These are phyloP conservation scores for Alternaria sp. DNA, from an alignment of 2,329 filamentous ascomycete species.

Conservation along the genomic window DNA sequence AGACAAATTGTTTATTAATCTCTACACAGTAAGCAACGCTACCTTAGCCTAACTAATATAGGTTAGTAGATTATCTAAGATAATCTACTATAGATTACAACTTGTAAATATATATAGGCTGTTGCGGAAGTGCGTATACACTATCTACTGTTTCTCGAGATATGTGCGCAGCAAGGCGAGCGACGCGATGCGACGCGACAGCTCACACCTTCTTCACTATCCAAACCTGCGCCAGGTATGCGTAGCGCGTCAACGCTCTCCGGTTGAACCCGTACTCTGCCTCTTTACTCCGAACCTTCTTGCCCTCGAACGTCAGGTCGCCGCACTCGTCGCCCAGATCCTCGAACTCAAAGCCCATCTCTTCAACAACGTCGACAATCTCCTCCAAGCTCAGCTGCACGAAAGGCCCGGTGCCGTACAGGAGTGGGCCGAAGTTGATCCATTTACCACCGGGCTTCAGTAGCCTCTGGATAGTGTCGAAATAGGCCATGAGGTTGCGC, in stretches of 20 bases:
- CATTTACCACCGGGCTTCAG: constrained; percentile 59
- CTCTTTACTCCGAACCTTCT: constrained; percentile 53
- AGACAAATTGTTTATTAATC: no score
- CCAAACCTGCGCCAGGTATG: constrained; percentile 64
- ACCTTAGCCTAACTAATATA: no score
- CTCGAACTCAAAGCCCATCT: constrained; percentile 60
- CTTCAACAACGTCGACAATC: constrained; percentile 56
- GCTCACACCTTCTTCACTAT: constrained; percentile 48
- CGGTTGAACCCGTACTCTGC: constrained; percentile 62
- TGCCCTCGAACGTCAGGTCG: constrained; percentile 50
- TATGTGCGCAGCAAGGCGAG: not conserved
- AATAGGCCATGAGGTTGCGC: constrained; percentile 61
- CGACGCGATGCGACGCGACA: not conserved
- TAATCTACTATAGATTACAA: no score
- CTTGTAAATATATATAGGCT: no score
- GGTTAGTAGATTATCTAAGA: no score
- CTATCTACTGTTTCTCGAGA: not conserved
- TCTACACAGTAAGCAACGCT: no score
- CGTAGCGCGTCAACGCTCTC: constrained; percentile 58
- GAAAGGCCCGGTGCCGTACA: constrained; percentile 62
- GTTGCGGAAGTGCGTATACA: no score
- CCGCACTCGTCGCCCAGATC: constrained; percentile 54
- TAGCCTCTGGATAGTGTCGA: constrained; percentile 60
- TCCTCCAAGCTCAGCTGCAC: constrained; percentile 64
- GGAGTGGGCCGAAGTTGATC: constrained; percentile 63